phyloP scores from a whole-genome alignment of 805 yeast species.

The Saccharomycopsis synnaedendra region DNA sequence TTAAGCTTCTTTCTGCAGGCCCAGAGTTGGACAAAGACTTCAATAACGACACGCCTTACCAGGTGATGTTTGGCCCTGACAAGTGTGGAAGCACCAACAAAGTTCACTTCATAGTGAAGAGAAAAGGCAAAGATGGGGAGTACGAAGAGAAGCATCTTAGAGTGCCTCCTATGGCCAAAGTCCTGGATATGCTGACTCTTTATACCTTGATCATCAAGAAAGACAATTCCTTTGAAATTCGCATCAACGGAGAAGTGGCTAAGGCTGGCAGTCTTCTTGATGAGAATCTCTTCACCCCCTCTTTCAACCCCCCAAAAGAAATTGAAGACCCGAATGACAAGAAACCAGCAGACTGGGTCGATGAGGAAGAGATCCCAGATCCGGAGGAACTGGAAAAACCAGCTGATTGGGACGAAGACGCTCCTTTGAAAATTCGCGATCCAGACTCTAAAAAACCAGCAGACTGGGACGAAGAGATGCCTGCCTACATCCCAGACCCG shows the following conservation, averaged over 20 bases:
- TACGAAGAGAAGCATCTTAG: constrained; percentile 59
- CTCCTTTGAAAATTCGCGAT: constrained; percentile 54
- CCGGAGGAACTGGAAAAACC: constrained; percentile 58
- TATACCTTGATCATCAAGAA: constrained; percentile 69
- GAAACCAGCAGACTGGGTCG: constrained; percentile 83
- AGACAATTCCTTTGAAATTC: constrained; percentile 61
- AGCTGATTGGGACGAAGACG: constrained; percentile 72
- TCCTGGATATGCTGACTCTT: constrained; percentile 45
- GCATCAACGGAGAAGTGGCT: constrained; percentile 69
- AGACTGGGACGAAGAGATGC: constrained; percentile 65
- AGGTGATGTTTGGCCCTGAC: constrained; percentile 92
- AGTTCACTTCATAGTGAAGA: constrained; percentile 63
- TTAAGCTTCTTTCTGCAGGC: constrained; percentile 51
- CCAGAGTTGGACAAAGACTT: constrained; percentile 35
- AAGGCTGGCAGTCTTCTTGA: constrained; percentile 59
- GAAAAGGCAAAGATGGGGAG: constrained; percentile 40
- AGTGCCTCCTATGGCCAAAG: constrained; percentile 56
- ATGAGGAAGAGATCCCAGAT: constrained; percentile 53
- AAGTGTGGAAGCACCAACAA: constrained; percentile 73
- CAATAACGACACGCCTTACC: constrained; percentile 59
- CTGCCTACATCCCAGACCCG: constrained; percentile 55
- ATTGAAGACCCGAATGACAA: constrained; percentile 43
- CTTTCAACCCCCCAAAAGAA: constrained; percentile 54
- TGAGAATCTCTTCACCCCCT: constrained; percentile 47
- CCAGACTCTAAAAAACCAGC: constrained; percentile 59